Evolutionary conservation across 805 yeast genomes (phyloP), one percentile per base, ranked within the genome.

Genomic region (Lipomyces yamanashiensis): DNA sequence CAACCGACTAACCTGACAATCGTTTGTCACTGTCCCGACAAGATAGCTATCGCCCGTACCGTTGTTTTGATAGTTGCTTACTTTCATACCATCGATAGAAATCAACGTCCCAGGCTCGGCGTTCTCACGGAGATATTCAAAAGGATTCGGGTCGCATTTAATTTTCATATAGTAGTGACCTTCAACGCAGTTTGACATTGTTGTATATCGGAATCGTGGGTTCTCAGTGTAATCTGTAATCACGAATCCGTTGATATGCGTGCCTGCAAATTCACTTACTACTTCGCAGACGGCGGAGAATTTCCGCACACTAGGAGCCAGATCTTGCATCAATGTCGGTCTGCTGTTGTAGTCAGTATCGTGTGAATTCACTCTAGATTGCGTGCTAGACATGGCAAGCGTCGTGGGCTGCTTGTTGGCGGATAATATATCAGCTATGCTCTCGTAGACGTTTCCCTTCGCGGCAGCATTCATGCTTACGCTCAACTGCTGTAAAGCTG

Each of bases 171-270:
- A 40, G 33, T 40, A 53, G 21, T 37, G 47, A 6, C 56, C 56
- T 5, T 19, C 17, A 17, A 37, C 48, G 21, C 13, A 12, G 10
- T 34, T 36, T 15, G 41, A 48, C 15, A 40, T 53, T 7, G 9
- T 21, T 8, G 19, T 13, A 7, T 6, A 8, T 17, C 39, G 56
- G 23, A 53, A 53, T 17, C 19, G 13, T 7, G 47, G 17, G 23
- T 53, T 53, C 33, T 53, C 56, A 7, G 56, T 36, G 41, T 37
- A 53, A 40, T 53, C 56, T 6, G 56, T 53, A 15, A 53, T 23
- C 7, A 53, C 44, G 10, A 40, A 9, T 40, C 56, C 56, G 8
- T 23, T 23, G 21, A 13, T 3, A 3, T 7, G n/a, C 10, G 37
- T 13, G 34, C 40, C n/a, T 21, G 37, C n/a, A n/a, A 53, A 53